phyloP scores from a whole-genome alignment of 495 filamentous ascomycete genomes.

The Hyaloscypha hepaticicola region DNA sequence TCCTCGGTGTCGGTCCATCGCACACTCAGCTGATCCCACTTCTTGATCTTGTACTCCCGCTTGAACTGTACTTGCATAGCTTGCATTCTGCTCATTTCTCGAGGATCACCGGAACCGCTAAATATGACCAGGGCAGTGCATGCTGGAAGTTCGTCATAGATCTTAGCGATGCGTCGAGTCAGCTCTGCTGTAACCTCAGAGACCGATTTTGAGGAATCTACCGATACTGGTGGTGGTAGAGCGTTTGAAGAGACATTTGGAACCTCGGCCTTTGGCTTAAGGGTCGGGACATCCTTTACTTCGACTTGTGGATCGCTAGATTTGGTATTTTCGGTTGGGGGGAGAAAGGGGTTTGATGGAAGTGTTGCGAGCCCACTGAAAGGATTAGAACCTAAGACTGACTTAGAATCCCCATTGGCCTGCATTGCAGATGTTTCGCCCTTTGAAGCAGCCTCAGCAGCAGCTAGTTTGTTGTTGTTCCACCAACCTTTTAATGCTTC shows the following conservation, averaged over 20 bases:
- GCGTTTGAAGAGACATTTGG: not conserved
- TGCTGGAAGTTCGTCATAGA: slow-evolving; percentile 74
- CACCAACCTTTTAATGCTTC: slow-evolving; percentile 83
- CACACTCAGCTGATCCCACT: slow-evolving; percentile 84
- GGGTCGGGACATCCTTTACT: not conserved
- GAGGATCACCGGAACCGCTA: slow-evolving; percentile 84
- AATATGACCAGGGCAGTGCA: slow-evolving; percentile 89
- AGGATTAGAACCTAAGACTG: not conserved
- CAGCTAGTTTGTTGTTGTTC: slow-evolving; percentile 51
- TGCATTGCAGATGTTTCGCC: not conserved
- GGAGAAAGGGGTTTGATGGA: not conserved
- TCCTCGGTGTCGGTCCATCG: slow-evolving; percentile 91
- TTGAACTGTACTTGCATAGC: slow-evolving; percentile 70
- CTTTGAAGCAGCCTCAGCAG: slow-evolving; percentile 20
- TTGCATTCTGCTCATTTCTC: slow-evolving; percentile 71
- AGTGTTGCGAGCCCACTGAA: not conserved
- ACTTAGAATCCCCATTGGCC: not conserved
- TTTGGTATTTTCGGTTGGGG: too few species aligned
- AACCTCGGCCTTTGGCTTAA: not conserved
- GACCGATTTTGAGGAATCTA: slow-evolving; percentile 35
- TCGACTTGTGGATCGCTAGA: not conserved
- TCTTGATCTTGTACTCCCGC: slow-evolving; percentile 72
- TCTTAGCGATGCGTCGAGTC: slow-evolving; percentile 55
- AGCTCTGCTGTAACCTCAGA: slow-evolving; percentile 52
- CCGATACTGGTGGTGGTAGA: slow-evolving; percentile 6